phyloP scores from a whole-genome alignment of 2,329 filamentous ascomycete species.

The Botrytis porri region DNA sequence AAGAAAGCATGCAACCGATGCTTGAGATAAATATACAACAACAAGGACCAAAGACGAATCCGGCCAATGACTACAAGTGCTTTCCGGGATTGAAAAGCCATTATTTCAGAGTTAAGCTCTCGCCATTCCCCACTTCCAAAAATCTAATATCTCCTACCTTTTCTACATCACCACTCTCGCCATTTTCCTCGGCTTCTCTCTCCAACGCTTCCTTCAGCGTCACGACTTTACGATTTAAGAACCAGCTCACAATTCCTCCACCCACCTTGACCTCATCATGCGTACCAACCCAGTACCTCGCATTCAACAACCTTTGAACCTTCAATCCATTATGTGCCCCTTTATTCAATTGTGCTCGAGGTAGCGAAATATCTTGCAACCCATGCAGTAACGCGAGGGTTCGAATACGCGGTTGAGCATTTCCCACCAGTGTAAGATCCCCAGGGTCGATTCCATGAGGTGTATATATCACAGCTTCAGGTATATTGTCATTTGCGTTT shows the following conservation, averaged over 20 bases:
- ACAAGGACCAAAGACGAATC: neutral
- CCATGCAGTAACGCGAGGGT: slow-evolving; percentile 62
- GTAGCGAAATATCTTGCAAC: slow-evolving; percentile 54
- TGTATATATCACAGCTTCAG: slow-evolving; percentile 60
- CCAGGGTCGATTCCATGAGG: slow-evolving; percentile 57
- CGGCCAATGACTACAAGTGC: neutral
- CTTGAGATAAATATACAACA: neutral
- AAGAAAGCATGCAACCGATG: neutral
- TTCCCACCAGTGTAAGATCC: slow-evolving; percentile 45
- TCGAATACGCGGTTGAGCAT: slow-evolving; percentile 46
- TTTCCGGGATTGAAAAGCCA: neutral
- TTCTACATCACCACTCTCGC: slow-evolving; percentile 20
- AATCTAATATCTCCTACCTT: slow-evolving; percentile 26
- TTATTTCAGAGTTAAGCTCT: slow-evolving; percentile 29
- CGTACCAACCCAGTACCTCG: slow-evolving; percentile 63
- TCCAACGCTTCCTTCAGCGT: slow-evolving; percentile 45
- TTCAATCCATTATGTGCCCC: slow-evolving; percentile 60
- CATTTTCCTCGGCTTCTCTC: slow-evolving; percentile 36
- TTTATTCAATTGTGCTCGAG: slow-evolving; percentile 56
- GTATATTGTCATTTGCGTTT: slow-evolving; percentile 34
- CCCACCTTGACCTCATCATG: slow-evolving; percentile 63
- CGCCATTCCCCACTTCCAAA: slow-evolving; percentile 29
- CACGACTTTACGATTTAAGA: slow-evolving; percentile 47
- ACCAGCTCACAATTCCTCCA: slow-evolving; percentile 53
- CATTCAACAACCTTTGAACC: slow-evolving; percentile 50